Evolutionary conservation across 2,329 filamentous ascomycete genomes (phyloP), one percentile per base, ranked within the genome.

Genomic region (Colletotrichum noveboracense): DNA sequence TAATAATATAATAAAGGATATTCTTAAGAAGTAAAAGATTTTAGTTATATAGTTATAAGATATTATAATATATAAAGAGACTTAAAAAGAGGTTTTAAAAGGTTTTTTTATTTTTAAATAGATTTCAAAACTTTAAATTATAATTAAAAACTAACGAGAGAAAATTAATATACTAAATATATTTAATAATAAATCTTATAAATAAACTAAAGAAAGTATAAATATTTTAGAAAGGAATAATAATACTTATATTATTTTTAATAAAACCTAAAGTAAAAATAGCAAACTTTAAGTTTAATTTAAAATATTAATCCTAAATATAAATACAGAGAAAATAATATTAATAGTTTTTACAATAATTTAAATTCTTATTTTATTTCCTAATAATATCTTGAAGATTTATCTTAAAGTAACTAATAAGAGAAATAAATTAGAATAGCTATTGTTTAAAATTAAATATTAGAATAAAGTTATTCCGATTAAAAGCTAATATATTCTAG

Each of bases 21-120:
- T 6, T 36, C 0, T 36, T 36, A 36, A 36, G 2, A 0, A 36
- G 7, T 36, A 36, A 16, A 3, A 36, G 0, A 36, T 4, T 0
- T 36, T 16, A 36, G 4, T 16, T 36, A 36, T 36, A 36, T 36
- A 16, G 14, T 36, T 36, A 16, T 36, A 36, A 36, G 7, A 36
- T 8, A 5, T 36, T 36, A 36, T 16, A 16, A 36, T 8, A 16
- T 8, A 36, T 36, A 16, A 36, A 4, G 7, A 16, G 14, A 7
- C 7, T 2, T 16, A 36, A 36, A 36, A 36, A 2, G 34, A 36
- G 3, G 34, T 4, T 36, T 8, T 36, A 36, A 16, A 1, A 36
- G 2, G 48, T 24, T 3, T 55, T 5, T 1, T 1, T 24, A 55
- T 4, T 7, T 0, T 2, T 55, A 55, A 55, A 7, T 13, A 24